phyloP scores from a whole-genome alignment of 2,329 filamentous ascomycete genomes.

The Neonectria coccinea region DNA sequence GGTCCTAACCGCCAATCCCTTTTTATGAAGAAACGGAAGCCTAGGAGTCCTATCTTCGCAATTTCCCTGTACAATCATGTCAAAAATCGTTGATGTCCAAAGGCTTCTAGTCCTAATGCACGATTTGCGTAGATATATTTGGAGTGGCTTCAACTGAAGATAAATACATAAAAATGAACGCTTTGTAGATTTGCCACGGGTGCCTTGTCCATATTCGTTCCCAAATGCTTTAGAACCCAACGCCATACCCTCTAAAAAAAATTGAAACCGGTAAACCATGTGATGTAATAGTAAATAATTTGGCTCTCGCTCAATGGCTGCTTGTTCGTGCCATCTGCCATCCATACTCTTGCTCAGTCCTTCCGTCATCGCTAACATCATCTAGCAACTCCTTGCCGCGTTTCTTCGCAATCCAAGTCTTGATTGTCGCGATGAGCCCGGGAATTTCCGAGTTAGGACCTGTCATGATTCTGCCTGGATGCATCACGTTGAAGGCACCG shows the following conservation, averaged over 20 bases:
- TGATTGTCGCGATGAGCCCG: constrained; percentile 24
- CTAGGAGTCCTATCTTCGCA: too few relatives aligned
- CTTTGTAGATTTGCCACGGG: constrained; percentile 9
- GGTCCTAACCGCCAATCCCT: too few relatives aligned
- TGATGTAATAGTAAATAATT: too few relatives aligned
- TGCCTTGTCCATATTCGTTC: neutral
- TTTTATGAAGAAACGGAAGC: too few relatives aligned
- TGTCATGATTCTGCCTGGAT: constrained; percentile 51
- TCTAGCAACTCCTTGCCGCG: constrained; percentile 33
- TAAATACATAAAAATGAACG: neutral
- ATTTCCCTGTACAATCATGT: too few relatives aligned
- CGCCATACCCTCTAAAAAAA: neutral
- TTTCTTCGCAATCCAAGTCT: constrained; percentile 1
- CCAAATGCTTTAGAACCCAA: neutral
- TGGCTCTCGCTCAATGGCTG: neutral
- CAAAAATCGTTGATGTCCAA: too few relatives aligned
- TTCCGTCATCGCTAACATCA: constrained; percentile 32
- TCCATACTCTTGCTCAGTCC: constrained; percentile 18
- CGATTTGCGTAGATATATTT: too few relatives aligned
- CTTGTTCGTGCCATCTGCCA: constrained; percentile 14
- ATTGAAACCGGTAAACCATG: too few relatives aligned
- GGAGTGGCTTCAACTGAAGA: neutral
- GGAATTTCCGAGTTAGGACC: constrained; percentile 39
- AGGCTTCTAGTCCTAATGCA: too few relatives aligned
- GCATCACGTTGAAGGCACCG: constrained; percentile 54